Conservation (phyloP, 352 stramenopile genomes). For the Phytophthora nicotianae region DNA sequence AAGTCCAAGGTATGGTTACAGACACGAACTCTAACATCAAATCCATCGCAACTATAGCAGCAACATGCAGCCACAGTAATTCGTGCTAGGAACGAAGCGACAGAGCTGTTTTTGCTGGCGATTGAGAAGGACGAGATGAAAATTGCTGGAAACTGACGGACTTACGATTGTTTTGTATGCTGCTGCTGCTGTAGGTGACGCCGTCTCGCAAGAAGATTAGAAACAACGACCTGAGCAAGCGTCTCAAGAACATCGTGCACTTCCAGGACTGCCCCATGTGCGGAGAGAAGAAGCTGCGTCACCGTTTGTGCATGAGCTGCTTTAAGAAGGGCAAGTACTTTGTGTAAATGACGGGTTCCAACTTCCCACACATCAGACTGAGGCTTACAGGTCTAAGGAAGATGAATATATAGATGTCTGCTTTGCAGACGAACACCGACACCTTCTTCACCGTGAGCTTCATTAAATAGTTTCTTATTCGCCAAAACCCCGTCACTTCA, state of each 20-base stretch:
- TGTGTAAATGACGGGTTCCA: constrained; percentile 48
- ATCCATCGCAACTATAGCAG: background rate
- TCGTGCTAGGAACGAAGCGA: background rate
- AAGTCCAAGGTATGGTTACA: constrained; percentile 82
- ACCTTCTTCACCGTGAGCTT: background rate
- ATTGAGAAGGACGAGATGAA: background rate
- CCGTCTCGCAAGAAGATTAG: constrained; percentile 86
- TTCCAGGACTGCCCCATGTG: constrained; percentile 87
- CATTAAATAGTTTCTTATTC: constrained; percentile 11
- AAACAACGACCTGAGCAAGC: constrained; percentile 89
- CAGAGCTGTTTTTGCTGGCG: background rate
- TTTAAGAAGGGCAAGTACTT: constrained; percentile 94
- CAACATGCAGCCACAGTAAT: background rate
- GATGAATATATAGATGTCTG: constrained; percentile 46
- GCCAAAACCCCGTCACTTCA: constrained; percentile 10
- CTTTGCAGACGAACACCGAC: constrained; percentile 14
- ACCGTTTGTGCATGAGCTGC: constrained; percentile 91
- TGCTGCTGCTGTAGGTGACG: constrained; percentile 63
- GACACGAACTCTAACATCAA: background rate
- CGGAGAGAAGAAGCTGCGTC: constrained; percentile 88
- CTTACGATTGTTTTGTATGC: constrained; percentile 4
- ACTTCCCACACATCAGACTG: constrained; percentile 12
- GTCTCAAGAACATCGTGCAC: constrained; percentile 91
- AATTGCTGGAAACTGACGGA: background rate
- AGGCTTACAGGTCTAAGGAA: constrained; percentile 1